phyloP scores from a whole-genome alignment of 78 protist genomes.

The Parvularia atlantis region DNA sequence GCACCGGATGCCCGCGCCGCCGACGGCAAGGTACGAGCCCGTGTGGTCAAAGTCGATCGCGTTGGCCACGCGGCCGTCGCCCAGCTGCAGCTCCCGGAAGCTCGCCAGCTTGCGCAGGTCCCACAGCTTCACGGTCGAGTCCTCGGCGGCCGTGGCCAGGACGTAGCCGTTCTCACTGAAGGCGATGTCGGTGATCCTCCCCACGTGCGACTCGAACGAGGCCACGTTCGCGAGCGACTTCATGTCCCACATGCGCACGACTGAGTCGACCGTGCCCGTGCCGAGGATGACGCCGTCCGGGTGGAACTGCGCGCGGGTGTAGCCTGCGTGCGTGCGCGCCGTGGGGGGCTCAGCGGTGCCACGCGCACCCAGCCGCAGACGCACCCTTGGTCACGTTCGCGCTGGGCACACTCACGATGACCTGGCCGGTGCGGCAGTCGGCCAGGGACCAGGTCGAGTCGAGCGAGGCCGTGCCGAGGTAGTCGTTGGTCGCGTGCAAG shows the following conservation, averaged over 20 bases:
- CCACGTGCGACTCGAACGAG: conserved; percentile 31
- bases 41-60: too few species aligned
- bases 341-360: not conserved
- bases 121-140: conserved; percentile 56
- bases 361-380: not conserved
- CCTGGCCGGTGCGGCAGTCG: conserved; percentile 30
- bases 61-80: too few species aligned
- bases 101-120: conserved; percentile 80
- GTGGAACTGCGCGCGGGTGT: conserved; percentile 34
- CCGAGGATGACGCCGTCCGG: conserved; percentile 91
- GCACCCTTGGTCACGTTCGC: not conserved
- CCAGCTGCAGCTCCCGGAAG: too few species aligned
- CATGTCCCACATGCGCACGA: conserved; percentile 54
- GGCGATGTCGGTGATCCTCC: conserved; percentile 8
- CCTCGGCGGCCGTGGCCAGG: conserved; percentile 15
- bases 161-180: conserved; percentile 67
- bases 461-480: conserved; percentile 25
- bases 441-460: conserved; percentile 68
- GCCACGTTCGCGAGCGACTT: conserved; percentile 30
- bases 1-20: too few species aligned
- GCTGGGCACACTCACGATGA: too few species aligned
- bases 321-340: not conserved
- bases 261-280: conserved; percentile 33
- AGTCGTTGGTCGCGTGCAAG: conserved; percentile 55
- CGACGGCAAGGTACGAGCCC: too few species aligned